Conservation (phyloP, 257 asterid genomes). For the Solanum virginianum region DNA sequence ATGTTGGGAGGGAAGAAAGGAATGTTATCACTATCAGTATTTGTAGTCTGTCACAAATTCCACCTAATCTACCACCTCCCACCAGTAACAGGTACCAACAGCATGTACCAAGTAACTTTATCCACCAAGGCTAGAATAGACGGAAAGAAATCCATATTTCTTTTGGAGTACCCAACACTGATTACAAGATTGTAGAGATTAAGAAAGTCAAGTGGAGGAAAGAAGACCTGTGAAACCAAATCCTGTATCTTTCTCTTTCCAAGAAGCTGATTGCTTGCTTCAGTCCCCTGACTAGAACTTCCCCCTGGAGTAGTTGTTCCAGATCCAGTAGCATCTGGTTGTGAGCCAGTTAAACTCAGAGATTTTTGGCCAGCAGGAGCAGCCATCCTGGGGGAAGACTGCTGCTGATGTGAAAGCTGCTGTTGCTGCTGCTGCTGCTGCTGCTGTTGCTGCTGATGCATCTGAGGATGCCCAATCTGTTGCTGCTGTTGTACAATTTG, state of each 20-base stretch:
- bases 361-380: slow-evolving; percentile 68
- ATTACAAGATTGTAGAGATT: not conserved
- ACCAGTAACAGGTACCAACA: not conserved
- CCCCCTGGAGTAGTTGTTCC: slow-evolving; percentile 89
- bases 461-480: slow-evolving; percentile 48
- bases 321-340: slow-evolving; percentile 84
- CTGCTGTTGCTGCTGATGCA: slow-evolving; percentile 40
- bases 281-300: slow-evolving; percentile 91
- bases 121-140: not conserved
- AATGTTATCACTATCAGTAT: not conserved
- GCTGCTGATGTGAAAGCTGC: slow-evolving; percentile 34
- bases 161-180: not conserved
- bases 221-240: slow-evolving; percentile 70
- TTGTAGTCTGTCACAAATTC: not conserved
- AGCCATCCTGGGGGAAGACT: slow-evolving; percentile 59
- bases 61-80: not conserved
- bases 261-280: slow-evolving; percentile 75
- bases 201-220: not conserved
- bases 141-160: not conserved
- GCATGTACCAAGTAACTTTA: not conserved
- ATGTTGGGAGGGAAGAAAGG: not conserved
- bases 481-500: slow-evolving; percentile 72
- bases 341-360: slow-evolving; percentile 82
- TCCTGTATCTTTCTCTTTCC: slow-evolving; percentile 93
- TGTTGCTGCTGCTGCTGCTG: slow-evolving; percentile 27